Conservation (phyloP, 2,329 filamentous ascomycete species). For the Colletotrichum gigasporum region DNA sequence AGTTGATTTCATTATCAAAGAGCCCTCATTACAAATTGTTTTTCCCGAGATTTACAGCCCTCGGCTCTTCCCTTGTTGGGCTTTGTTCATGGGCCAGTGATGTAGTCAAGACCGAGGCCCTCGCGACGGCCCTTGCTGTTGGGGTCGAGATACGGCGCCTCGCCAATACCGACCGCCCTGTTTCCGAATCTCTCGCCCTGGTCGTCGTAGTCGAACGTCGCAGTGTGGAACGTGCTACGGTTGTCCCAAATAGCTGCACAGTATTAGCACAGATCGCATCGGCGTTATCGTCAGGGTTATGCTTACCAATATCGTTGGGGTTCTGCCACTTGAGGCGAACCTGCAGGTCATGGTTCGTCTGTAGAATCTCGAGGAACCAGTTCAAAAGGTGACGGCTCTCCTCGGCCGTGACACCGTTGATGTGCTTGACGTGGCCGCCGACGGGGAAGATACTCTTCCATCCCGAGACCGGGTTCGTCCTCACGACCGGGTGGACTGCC, state of each 20-base stretch:
- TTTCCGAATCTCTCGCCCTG: constrained; percentile 61
- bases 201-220: constrained; percentile 65
- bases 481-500: constrained; percentile 64
- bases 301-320: constrained; percentile 48
- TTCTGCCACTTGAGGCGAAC: constrained; percentile 57
- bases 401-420: constrained; percentile 53
- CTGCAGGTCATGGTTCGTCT: constrained; percentile 59
- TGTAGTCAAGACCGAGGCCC: constrained; percentile 1
- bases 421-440: constrained; percentile 50
- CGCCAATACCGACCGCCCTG: constrained; percentile 63
- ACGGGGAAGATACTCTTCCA: constrained; percentile 62
- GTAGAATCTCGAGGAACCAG: constrained; percentile 51
- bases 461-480: constrained; percentile 70
- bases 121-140: constrained; percentile 50
- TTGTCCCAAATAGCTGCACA: constrained; percentile 68
- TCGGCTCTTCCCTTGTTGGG: too few species aligned
- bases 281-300: rapidly evolving
- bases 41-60: too few species aligned
- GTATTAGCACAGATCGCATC: not conserved
- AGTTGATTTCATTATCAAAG: too few species aligned
- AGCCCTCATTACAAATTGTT: too few species aligned
- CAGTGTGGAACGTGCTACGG: constrained; percentile 64
- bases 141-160: constrained; percentile 63
- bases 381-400: constrained; percentile 53
- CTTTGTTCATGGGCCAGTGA: not conserved